These are phyloP conservation scores for Fusarium nygamai DNA, from an alignment of 2,329 filamentous ascomycete genomes.

Conservation along the genomic window DNA sequence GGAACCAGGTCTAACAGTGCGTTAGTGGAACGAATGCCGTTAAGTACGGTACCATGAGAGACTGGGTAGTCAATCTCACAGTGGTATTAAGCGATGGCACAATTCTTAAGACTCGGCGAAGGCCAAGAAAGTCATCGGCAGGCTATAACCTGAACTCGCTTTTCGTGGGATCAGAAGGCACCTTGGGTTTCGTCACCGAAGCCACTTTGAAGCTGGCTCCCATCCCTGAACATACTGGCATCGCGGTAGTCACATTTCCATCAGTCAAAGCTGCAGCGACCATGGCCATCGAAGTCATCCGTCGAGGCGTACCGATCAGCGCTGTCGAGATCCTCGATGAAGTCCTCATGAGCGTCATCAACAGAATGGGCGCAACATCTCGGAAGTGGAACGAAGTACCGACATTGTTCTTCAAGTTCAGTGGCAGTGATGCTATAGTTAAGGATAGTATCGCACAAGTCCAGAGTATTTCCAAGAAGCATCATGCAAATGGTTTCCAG, in stretches of 20 bases:
- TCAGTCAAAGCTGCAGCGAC: slow-evolving; percentile 79
- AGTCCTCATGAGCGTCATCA: slow-evolving; percentile 85
- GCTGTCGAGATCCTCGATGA: slow-evolving; percentile 90
- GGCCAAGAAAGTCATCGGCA: slow-evolving; percentile 81
- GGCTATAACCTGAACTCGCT: slow-evolving; percentile 85
- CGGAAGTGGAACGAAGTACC: slow-evolving; percentile 78
- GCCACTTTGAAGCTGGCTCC: slow-evolving; percentile 83
- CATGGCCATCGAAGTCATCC: slow-evolving; percentile 78
- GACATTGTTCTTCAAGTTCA: slow-evolving; percentile 87
- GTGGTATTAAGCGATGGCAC: slow-evolving; percentile 82
- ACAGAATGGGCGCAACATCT: slow-evolving; percentile 74
- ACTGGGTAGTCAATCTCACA: slow-evolving; percentile 87
- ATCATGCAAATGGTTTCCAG: slow-evolving; percentile 46
- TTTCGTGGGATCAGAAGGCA: slow-evolving; percentile 85
- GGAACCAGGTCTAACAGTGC: rapidly evolving
- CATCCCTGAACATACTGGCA: slow-evolving; percentile 77
- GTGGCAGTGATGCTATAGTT: slow-evolving; percentile 79
- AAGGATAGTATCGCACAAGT: slow-evolving; percentile 79
- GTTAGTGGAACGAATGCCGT: slow-evolving; percentile 76
- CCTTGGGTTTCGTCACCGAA: slow-evolving; percentile 82
- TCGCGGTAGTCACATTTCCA: slow-evolving; percentile 82
- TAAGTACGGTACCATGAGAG: slow-evolving; percentile 86
- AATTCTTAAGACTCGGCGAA: slow-evolving; percentile 78
- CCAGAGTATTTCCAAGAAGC: slow-evolving; percentile 35
- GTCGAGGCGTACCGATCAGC: slow-evolving; percentile 75